Evolutionary conservation across 345 rosid genomes (phyloP).

Genomic region (Stellera chamaejasme): DNA sequence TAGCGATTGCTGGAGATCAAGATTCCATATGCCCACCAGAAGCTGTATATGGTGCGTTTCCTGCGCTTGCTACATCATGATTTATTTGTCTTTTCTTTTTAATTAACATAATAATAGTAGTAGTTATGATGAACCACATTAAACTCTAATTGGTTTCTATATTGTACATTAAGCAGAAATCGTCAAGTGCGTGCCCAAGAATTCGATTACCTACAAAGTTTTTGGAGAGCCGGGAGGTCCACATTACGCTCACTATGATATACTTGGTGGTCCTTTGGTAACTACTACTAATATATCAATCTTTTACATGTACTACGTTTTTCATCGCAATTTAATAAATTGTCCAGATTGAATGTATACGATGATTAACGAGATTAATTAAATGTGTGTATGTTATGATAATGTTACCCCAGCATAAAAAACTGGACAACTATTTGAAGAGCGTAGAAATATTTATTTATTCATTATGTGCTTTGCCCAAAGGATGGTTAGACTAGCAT

Average conservation of each 20-base stretch:
- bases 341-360: no score
- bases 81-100: background rate
- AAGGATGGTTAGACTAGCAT: no score
- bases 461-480: no score
- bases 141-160: background rate
- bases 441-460: background rate
- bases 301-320: background rate
- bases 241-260: constrained; percentile 80
- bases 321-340: no score
- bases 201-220: constrained; percentile 51
- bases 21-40: constrained; percentile 77
- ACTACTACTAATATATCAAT: constrained; percentile 8
- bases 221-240: constrained; percentile 77
- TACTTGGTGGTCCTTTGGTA: constrained; percentile 65
- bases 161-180: constrained; percentile 49
- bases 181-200: constrained; percentile 53
- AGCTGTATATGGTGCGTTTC: constrained; percentile 63
- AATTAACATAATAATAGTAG: no score
- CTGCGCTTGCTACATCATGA: no score
- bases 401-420: no score
- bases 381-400: no score
- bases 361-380: no score
- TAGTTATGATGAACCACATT: no score
- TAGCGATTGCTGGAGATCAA: constrained; percentile 79
- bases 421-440: no score